These are phyloP conservation scores for Triglochin maritima DNA, from an alignment of 106 monocot species.

Conservation along the genomic window DNA sequence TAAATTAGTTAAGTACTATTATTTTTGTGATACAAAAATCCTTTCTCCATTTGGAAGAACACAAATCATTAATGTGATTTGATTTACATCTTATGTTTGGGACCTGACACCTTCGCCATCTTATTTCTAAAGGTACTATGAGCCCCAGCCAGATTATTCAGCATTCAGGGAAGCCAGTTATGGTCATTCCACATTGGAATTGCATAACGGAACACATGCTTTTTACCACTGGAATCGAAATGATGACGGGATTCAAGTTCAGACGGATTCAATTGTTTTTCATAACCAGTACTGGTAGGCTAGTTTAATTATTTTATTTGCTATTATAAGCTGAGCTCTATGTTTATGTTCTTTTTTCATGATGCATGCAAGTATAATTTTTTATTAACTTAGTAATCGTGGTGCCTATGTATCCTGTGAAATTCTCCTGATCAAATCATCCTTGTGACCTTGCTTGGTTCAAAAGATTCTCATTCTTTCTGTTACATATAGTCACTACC, in stretches of 20 bases:
- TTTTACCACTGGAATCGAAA: constrained; percentile 91
- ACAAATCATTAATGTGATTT: neutral
- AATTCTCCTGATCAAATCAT: neutral
- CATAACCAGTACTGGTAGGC: constrained; percentile 85
- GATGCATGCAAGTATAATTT: neutral
- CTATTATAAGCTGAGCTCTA: too few relatives aligned
- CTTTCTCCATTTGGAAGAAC: too few relatives aligned
- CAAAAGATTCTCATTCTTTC: neutral
- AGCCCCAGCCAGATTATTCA: constrained; percentile 88
- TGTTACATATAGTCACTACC: too few relatives aligned
- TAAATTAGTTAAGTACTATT: neutral
- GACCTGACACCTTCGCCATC: neutral
- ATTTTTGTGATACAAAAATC: neutral
- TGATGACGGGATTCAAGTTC: constrained; percentile 63
- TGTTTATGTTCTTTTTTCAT: neutral
- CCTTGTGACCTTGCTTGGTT: neutral
- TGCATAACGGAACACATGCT: constrained; percentile 93
- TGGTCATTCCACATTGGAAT: constrained; percentile 78
- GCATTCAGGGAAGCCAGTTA: constrained; percentile 96
- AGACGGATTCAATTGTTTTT: constrained; percentile 54
- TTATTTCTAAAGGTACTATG: constrained; percentile 37
- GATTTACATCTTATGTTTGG: neutral
- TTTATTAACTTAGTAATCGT: neutral
- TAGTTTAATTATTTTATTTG: neutral
- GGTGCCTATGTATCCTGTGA: neutral